Evolutionary conservation across 108 stramenopile species (phyloP).

Genomic region (Craspedostauros australis): DNA sequence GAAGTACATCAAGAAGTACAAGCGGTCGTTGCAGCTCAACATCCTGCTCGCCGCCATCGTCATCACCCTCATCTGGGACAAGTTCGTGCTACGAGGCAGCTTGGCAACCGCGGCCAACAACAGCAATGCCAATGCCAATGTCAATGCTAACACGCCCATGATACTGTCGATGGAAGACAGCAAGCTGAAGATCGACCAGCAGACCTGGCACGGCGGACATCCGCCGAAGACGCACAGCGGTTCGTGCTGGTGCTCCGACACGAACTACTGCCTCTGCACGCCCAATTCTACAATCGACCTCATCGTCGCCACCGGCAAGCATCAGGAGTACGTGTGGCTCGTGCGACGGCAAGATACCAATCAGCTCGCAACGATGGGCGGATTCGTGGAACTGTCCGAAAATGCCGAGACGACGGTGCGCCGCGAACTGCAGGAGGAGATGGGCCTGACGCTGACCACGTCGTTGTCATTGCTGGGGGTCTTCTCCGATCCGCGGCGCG

Average conservation of each 20-base stretch:
- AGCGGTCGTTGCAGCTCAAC: too few species aligned
- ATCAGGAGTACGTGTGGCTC: constrained; percentile 53
- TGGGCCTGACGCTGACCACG: constrained; percentile 35
- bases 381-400: constrained; percentile 78
- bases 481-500: constrained; percentile 82
- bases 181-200: constrained; percentile 1
- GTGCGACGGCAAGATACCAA: constrained; percentile 73
- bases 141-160: too few species aligned
- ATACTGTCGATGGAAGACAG: not conserved
- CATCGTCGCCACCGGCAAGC: constrained; percentile 38
- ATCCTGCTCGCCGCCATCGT: too few species aligned
- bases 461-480: constrained; percentile 57
- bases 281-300: constrained; percentile 81
- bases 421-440: constrained; percentile 81
- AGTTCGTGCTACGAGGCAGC: too few species aligned
- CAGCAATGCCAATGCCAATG: too few species aligned
- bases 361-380: constrained; percentile 81
- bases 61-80: too few species aligned
- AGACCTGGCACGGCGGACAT: constrained; percentile 49
- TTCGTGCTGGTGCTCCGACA: constrained; percentile 65
- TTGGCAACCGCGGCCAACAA: too few species aligned
- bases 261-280: constrained; percentile 82
- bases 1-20: too few species aligned
- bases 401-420: constrained; percentile 53
- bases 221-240: constrained; percentile 38